Percentiles rank a stretch among this genome's conserved stretches.
phyloP scores from a whole-genome alignment of 2,329 filamentous ascomycete species.

The Colletotrichum higginsianum region DNA sequence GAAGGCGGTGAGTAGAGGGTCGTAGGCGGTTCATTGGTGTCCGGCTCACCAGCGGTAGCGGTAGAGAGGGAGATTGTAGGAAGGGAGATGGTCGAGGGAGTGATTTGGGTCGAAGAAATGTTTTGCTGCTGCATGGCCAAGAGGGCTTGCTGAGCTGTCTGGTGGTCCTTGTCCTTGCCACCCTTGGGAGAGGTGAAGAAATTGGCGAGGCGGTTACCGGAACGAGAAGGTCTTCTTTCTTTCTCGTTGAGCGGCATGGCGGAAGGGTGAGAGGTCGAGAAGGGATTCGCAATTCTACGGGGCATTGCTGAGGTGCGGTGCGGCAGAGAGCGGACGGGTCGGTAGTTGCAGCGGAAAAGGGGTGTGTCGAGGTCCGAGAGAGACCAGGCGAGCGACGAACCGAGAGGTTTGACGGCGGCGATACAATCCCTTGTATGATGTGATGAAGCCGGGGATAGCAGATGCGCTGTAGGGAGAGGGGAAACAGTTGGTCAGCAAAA shows the following conservation, averaged over 20 bases:
- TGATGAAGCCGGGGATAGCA: constrained; percentile 18
- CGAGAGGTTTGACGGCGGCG: background rate
- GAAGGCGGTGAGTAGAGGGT: constrained; percentile 89
- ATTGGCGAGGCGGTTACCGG: constrained; percentile 81
- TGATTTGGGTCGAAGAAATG: constrained; percentile 74
- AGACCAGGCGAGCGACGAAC: constrained; percentile 15
- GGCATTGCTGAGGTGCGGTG: constrained; percentile 63
- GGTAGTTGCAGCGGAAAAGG: constrained; percentile 17
- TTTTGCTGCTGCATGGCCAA: constrained; percentile 76
- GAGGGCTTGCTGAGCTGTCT: constrained; percentile 76
- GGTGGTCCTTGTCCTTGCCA: constrained; percentile 67
- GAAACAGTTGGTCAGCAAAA: constrained; percentile 34
- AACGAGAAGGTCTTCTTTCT: constrained; percentile 69
- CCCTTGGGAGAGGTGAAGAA: constrained; percentile 86
- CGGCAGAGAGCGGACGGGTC: constrained; percentile 31
- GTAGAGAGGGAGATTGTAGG: constrained; percentile 94
- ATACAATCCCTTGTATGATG: constrained; percentile 25
- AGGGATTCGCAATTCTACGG: constrained; percentile 72
- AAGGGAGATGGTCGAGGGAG: constrained; percentile 81
- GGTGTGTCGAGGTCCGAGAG: constrained; percentile 18
- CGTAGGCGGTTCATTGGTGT: constrained; percentile 81
- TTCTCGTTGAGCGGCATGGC: constrained; percentile 64
- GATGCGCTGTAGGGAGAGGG: constrained; percentile 9
- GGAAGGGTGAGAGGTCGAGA: constrained; percentile 64
- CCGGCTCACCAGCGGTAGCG: constrained; percentile 80